Evolutionary conservation across 2,329 filamentous ascomycete species (phyloP).

Genomic region (Coniochaeta sp.): DNA sequence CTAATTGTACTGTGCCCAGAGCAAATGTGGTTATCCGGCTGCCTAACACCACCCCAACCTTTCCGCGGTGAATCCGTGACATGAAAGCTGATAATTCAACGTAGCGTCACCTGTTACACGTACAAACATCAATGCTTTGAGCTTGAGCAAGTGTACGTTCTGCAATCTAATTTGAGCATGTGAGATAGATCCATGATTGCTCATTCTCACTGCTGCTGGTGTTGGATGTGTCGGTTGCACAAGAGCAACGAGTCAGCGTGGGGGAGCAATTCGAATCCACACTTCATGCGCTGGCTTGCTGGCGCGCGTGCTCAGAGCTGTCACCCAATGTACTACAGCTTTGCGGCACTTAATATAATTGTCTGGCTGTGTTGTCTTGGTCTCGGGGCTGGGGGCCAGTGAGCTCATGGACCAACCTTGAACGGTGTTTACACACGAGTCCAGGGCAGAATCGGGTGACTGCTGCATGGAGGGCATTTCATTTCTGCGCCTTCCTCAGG

Average conservation of each 20-base stretch:
- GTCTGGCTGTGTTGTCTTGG: constrained; percentile 7
- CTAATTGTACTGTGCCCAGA: not conserved
- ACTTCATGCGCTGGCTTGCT: constrained; percentile 3
- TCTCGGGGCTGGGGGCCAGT: constrained; percentile 6
- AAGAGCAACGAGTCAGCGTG: constrained; percentile 6
- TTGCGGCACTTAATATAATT: constrained; percentile 12
- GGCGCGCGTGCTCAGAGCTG: constrained; percentile 1
- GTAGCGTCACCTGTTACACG: not conserved
- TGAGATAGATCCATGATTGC: not conserved
- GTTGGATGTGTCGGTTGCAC: not conserved
- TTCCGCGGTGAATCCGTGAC: not conserved
- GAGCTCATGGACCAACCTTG: not conserved
- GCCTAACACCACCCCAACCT: not conserved
- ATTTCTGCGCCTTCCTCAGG: not conserved
- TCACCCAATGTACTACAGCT: constrained; percentile 1
- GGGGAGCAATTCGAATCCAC: constrained; percentile 4
- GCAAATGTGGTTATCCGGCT: not conserved
- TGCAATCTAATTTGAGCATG: not conserved
- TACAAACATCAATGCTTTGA: not conserved
- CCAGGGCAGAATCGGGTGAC: not conserved
- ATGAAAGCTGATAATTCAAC: not conserved
- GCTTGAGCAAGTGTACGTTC: not conserved
- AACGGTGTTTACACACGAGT: constrained; percentile 5
- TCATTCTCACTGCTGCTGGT: not conserved
- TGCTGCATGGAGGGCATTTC: constrained; percentile 2